Base-by-base conservation (phyloP, 148 eudicot species). In the Fallopia convolvulus region DNA sequence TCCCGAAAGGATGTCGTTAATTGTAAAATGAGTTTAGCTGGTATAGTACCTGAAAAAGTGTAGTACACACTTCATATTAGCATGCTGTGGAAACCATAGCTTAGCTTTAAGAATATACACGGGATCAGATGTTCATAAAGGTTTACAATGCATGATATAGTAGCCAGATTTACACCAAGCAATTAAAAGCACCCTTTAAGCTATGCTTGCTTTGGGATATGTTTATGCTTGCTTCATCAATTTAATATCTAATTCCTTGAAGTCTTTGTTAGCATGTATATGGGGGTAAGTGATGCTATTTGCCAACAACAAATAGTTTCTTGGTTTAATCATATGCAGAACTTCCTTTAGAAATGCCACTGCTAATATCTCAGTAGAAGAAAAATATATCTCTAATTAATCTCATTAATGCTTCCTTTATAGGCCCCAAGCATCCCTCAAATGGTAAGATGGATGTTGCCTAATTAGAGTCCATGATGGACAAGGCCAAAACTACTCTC, bases 1-100 rank as follows among this genome's bases (percentile, higher is more conserved):
- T 92, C 97, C 61, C 86, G 82, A 78, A 95, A 92, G 75, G 92
- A 93, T 52, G 93, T 87, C 47, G 94, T 88, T 72, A 95, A 87
- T 82, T 93, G 99, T 77, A 92, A 70, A 44, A 95, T 8, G 63
- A 95, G 91, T 88, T 95, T 95, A 42, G 97, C 93, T 36, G 99
- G 91, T 79, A 95, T 88, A 41, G 97, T 91, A 86, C 99, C 99
- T 95, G 90, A 80, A 75, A 33, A 39, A 8, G 44, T 36, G 36
- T 18, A 33, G 5, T 46, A 15, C 21, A 68, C 5, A 0, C 20
- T 68, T 15, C 6, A 68, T 36, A 68, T 68, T 5, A 33, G 12
- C 72, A 26, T 3, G 32, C 13, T 0, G 66, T 58, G 13, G 66
- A 23, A 23, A 21, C 30, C 70, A 61, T 26, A 61, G 70, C n/a